Base-by-base conservation (phyloP, 1,284 basidiomycete species). In the Ceratobasidium papillatum region DNA sequence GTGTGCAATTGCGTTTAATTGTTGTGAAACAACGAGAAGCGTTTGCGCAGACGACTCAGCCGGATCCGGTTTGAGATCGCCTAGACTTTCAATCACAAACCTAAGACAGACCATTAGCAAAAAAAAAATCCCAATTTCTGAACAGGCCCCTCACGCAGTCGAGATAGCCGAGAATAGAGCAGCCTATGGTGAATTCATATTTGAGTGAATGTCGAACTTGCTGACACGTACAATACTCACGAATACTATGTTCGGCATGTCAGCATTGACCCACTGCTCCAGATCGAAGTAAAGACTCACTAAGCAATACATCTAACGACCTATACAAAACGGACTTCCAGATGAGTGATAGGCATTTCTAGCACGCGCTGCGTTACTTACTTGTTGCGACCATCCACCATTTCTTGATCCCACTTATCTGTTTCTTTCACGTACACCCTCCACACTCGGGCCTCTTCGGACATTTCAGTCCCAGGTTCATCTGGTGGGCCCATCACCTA, bases 371-470 rank as follows among this genome's bases (percentile, higher is more conserved):
- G 11, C n/a, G n/a, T n/a, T n/a, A 64, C 51, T 27, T 8, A 68
- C 65, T 41, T 52, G 34, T 68, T 68, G 27, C 65, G 49, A 9
- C 65, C 65, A 11, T 68, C 49, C 3, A 68, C 25, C 49, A 54
- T 27, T 47, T 68, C 65, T 12, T 52, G 25, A 36, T 68, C 65
- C n/a, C 7, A 36, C 14, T 27, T 3, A 49, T 68, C 65, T 12
- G 47, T 43, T 36, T 68, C 65, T 27, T 54, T 52, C 2, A 68
- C 65, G 25, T 68, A 68, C 7, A 41, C 38, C 34, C 38, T 54
- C 65, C 65, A 68, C 19, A 68, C 49, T 25, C 22, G 49, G 8
- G 65, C 47, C 8, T 54, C 65, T 22, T 54, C 19, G 7, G 45
- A 47, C 49, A 68, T 51, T 36, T 68, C 65, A 17, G 17, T 7